Evolutionary conservation across 768 basidiomycete genomes (phyloP).

Genomic region (Floccularia luteovirens): DNA sequence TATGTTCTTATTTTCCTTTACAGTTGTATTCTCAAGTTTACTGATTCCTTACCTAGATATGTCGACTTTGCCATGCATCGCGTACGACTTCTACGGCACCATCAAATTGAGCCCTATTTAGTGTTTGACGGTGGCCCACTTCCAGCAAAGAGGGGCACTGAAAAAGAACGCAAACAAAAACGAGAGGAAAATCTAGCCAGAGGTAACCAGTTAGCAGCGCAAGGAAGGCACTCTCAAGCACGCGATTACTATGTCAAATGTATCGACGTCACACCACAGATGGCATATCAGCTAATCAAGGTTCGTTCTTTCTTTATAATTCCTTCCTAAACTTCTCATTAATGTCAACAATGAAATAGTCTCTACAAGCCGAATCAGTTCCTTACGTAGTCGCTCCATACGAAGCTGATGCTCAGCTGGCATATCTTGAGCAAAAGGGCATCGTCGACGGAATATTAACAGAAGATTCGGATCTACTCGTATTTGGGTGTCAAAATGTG

Average conservation of each 20-base stretch:
- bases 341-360: slow-evolving; percentile 40
- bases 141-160: slow-evolving; percentile 90
- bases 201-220: slow-evolving; percentile 64
- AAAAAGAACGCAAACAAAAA: slow-evolving; percentile 66
- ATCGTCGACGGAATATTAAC: slow-evolving; percentile 89
- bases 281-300: slow-evolving; percentile 98
- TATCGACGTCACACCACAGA: slow-evolving; percentile 92
- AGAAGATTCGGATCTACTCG: slow-evolving; percentile 95
- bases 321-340: neutral
- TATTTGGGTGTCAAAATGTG: slow-evolving; percentile 91
- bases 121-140: slow-evolving; percentile 97
- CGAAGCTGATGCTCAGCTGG: slow-evolving; percentile 96
- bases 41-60: slow-evolving; percentile 46
- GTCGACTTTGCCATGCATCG: slow-evolving; percentile 95
- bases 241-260: slow-evolving; percentile 87
- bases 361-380: slow-evolving; percentile 73
- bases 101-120: slow-evolving; percentile 80
- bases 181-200: slow-evolving; percentile 72
- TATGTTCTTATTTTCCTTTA: slow-evolving; percentile 28
- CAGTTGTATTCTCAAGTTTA: neutral
- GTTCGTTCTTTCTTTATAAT: slow-evolving; percentile 26
- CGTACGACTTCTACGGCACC: slow-evolving; percentile 77
- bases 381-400: slow-evolving; percentile 93
- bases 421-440: slow-evolving; percentile 80
- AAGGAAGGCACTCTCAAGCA: slow-evolving; percentile 77